Conservation (phyloP, 352 stramenopile species). For the Pythium utonaiense region DNA sequence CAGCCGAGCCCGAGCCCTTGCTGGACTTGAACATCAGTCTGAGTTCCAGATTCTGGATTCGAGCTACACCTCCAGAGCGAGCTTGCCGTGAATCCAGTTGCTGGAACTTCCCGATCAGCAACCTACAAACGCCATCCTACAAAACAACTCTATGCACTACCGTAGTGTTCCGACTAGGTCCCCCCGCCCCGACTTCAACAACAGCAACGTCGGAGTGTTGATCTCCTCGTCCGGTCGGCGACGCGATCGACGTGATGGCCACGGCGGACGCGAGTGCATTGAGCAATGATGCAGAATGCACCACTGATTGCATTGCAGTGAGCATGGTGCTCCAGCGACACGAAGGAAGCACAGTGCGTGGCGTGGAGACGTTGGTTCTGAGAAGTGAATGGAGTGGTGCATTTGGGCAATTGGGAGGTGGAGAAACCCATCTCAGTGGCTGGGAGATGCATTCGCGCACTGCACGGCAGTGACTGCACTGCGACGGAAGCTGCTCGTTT, state of each 20-base stretch:
- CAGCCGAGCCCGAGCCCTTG: conserved; percentile 5
- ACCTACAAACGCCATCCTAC: neutral
- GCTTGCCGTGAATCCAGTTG: neutral
- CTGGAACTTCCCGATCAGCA: neutral
- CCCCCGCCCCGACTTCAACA: neutral
- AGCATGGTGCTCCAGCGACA: no score
- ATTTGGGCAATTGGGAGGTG: no score
- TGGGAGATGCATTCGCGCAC: no score
- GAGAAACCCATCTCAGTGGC: no score
- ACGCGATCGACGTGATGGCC: neutral
- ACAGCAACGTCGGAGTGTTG: neutral
- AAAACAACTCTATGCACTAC: neutral
- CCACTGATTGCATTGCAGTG: no score
- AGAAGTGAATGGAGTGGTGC: no score
- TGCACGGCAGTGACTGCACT: no score
- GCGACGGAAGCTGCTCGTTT: no score
- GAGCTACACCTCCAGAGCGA: neutral
- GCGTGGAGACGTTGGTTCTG: no score
- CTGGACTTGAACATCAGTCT: conserved; percentile 3
- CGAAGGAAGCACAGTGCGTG: no score
- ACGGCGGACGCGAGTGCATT: no score
- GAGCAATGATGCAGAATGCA: no score
- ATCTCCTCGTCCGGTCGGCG: neutral
- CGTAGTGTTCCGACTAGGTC: neutral
- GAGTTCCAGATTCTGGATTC: neutral